Conservation (phyloP, 257 asterid genomes). For the Ballota nigra region DNA sequence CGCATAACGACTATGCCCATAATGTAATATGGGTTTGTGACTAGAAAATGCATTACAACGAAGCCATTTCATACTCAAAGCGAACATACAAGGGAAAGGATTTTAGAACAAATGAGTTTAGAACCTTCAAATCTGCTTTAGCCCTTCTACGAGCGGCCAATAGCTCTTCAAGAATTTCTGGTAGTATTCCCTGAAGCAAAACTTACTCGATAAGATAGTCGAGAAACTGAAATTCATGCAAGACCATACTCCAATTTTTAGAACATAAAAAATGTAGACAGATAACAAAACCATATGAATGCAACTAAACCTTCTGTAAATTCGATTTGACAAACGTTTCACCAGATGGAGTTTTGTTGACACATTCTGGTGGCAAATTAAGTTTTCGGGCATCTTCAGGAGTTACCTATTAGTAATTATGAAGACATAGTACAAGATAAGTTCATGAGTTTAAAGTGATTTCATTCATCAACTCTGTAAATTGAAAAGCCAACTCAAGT, state of each 20-base stretch:
- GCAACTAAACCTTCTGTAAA: slow-evolving; percentile 71
- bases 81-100: background rate
- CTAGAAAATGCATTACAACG: background rate
- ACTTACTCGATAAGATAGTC: slow-evolving; percentile 21
- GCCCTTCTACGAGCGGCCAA: slow-evolving; percentile 96
- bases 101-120: slow-evolving; percentile 11
- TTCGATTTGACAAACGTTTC: slow-evolving; percentile 85
- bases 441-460: slow-evolving; percentile 17
- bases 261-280: slow-evolving; percentile 1
- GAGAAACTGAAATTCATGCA: background rate
- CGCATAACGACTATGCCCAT: too few species aligned
- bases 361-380: slow-evolving; percentile 77
- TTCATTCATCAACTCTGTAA: slow-evolving; percentile 5
- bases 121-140: slow-evolving; percentile 96
- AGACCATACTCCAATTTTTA: background rate
- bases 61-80: slow-evolving; percentile 10
- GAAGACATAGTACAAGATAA: background rate
- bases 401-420: slow-evolving; percentile 56
- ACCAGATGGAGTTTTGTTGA: slow-evolving; percentile 96
- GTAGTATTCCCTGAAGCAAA: slow-evolving; percentile 81
- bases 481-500: background rate
- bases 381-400: slow-evolving; percentile 84
- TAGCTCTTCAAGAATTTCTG: slow-evolving; percentile 98
- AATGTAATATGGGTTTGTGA: background rate
- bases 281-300: slow-evolving; percentile 15